Percentiles rank a stretch among this genome's conserved stretches.
These are phyloP conservation scores for Penicillium janthinellum DNA, from an alignment of 2,329 filamentous ascomycete genomes.

Conservation along the genomic window DNA sequence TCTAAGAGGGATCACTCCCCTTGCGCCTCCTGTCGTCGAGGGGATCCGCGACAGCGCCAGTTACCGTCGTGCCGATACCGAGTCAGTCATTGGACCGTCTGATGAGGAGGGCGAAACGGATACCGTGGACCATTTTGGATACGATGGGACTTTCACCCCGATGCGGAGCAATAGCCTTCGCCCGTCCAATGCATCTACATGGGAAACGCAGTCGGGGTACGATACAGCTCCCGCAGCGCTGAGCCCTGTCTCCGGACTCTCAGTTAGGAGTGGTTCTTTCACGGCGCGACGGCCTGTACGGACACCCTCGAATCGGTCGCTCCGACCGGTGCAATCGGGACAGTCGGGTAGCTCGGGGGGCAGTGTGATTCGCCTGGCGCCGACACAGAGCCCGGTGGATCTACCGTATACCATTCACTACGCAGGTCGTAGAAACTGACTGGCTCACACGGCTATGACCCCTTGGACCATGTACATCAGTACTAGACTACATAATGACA, in stretches of 20 bases:
- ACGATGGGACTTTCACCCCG: slow-evolving; percentile 23
- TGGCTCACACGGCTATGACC: neutral
- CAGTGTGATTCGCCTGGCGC: slow-evolving; percentile 43
- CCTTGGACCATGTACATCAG: neutral
- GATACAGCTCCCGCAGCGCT: slow-evolving; percentile 30
- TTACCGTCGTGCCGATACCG: slow-evolving; percentile 27
- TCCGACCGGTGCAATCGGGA: slow-evolving; percentile 37
- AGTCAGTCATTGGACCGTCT: slow-evolving; percentile 42
- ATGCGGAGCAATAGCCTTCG: slow-evolving; percentile 31
- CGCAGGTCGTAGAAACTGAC: neutral
- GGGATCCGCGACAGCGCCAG: slow-evolving; percentile 32
- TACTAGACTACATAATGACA: neutral
- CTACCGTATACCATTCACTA: slow-evolving; percentile 1
- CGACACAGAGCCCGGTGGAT: neutral
- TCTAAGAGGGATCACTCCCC: slow-evolving; percentile 70
- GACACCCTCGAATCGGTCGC: slow-evolving; percentile 40
- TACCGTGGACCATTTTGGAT: slow-evolving; percentile 31
- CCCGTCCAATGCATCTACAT: slow-evolving; percentile 32
- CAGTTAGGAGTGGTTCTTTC: slow-evolving; percentile 20
- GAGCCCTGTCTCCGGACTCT: slow-evolving; percentile 23
- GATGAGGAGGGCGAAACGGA: slow-evolving; percentile 45
- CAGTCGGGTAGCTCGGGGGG: slow-evolving; percentile 38
- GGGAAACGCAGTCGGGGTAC: slow-evolving; percentile 33
- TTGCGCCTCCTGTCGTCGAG: slow-evolving; percentile 59
- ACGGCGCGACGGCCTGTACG: slow-evolving; percentile 18